phyloP scores from a whole-genome alignment of 495 filamentous ascomycete species.

The Penicillium paxilli region DNA sequence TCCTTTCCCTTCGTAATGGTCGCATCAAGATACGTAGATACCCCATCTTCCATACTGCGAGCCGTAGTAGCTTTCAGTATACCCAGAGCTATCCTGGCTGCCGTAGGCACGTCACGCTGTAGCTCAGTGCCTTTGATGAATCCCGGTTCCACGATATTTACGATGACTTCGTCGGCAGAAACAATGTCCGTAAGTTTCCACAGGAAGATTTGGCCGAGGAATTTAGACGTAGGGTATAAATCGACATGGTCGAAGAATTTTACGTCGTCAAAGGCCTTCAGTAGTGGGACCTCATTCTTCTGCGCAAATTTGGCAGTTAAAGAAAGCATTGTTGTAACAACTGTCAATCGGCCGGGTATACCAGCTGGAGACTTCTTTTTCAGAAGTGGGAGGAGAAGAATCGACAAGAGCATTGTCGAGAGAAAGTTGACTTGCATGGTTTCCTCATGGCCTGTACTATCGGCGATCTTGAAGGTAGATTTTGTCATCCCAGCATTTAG shows the following conservation, averaged over 20 bases:
- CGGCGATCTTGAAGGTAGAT: slow-evolving; percentile 24
- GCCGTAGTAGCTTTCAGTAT: slow-evolving; percentile 25
- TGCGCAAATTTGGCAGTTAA: slow-evolving; percentile 34
- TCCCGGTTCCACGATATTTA: slow-evolving; percentile 51
- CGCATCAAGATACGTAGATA: slow-evolving; percentile 48
- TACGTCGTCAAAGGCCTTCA: slow-evolving; percentile 44
- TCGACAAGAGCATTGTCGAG: slow-evolving; percentile 46
- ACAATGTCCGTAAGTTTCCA: slow-evolving; percentile 43
- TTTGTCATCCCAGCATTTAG: slow-evolving; percentile 53
- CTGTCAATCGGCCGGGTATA: slow-evolving; percentile 37
- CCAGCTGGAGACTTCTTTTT: slow-evolving; percentile 31
- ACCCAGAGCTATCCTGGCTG: slow-evolving; percentile 10
- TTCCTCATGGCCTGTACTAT: slow-evolving; percentile 42
- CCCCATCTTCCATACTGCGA: slow-evolving; percentile 34
- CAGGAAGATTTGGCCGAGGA: slow-evolving; percentile 42
- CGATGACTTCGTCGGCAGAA: slow-evolving; percentile 40
- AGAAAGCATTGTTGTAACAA: slow-evolving; percentile 37
- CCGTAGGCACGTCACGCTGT: slow-evolving; percentile 22
- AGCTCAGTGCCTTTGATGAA: slow-evolving; percentile 43
- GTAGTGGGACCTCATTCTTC: slow-evolving; percentile 30
- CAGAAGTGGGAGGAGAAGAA: slow-evolving; percentile 50
- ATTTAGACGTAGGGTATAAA: slow-evolving; percentile 42
- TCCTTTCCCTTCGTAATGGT: slow-evolving; percentile 41
- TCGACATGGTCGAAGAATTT: slow-evolving; percentile 32
- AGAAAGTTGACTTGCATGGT: slow-evolving; percentile 37